Conservation (phyloP, 495 filamentous ascomycete species). For the Rhypophila decipiens region DNA sequence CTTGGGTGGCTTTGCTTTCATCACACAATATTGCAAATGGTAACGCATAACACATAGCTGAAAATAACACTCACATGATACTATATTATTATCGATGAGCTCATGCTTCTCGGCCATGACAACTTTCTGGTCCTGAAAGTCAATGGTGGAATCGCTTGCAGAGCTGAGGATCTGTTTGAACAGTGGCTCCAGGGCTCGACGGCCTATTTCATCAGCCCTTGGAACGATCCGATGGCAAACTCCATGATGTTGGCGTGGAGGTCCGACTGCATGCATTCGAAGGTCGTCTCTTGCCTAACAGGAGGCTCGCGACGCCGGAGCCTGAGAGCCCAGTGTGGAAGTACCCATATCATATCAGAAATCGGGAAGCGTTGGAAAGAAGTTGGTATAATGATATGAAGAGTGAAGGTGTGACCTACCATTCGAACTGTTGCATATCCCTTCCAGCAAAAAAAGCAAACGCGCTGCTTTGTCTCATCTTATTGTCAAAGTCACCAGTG, state of each 20-base stretch:
- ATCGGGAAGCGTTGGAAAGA: no score
- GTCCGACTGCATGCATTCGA: background rate
- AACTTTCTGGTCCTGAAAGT: background rate
- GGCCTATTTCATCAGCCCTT: background rate
- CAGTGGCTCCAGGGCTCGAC: background rate
- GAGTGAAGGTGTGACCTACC: background rate
- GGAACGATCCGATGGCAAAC: background rate
- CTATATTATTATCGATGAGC: background rate
- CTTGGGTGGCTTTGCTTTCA: no score
- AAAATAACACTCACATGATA: background rate
- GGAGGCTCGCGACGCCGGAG: background rate
- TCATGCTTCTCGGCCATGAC: background rate
- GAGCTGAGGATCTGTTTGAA: background rate
- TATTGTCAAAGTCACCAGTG: background rate
- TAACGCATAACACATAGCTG: no score
- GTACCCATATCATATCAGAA: no score
- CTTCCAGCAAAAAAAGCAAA: background rate
- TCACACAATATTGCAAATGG: no score
- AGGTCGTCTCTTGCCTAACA: background rate
- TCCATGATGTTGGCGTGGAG: background rate
- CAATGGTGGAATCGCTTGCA: background rate
- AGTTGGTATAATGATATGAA: no score
- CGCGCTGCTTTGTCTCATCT: background rate
- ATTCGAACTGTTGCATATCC: background rate
- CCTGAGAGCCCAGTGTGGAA: no score